Conservation (phyloP, 148 eudicot species). For the Fagopyrum homotropicum region DNA sequence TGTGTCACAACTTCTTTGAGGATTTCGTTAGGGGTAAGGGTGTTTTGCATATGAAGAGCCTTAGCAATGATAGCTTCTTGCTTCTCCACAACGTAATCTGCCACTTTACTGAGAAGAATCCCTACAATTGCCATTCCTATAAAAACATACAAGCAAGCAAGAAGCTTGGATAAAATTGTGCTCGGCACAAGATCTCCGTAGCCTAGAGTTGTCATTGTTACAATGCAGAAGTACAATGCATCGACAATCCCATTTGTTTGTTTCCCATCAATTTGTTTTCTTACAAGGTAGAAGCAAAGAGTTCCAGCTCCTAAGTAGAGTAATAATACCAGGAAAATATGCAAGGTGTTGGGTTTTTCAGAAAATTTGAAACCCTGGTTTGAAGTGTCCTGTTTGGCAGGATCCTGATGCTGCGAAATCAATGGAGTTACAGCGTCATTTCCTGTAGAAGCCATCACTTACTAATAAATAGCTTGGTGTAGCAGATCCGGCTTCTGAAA, state of each 20-base stretch:
- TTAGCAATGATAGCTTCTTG: constrained; percentile 43
- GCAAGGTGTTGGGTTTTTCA: constrained; percentile 23
- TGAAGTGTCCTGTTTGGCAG: constrained; percentile 19
- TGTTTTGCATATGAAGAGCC: constrained; percentile 44
- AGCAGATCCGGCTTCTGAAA: neutral
- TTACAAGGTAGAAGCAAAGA: constrained; percentile 38
- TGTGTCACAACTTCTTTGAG: constrained; percentile 45
- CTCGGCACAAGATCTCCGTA: constrained; percentile 87
- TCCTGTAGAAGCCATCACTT: constrained; percentile 2
- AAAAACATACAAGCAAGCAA: constrained; percentile 57
- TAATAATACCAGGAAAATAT: constrained; percentile 22
- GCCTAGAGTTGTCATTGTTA: constrained; percentile 84
- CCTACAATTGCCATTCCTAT: constrained; percentile 65
- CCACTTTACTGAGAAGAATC: constrained; percentile 53
- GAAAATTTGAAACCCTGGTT: constrained; percentile 15
- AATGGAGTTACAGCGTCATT: constrained; percentile 20
- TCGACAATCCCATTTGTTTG: constrained; percentile 57
- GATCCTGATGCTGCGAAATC: neutral
- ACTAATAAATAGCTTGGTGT: neutral
- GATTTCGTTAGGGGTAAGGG: constrained; percentile 25
- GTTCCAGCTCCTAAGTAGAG: constrained; percentile 46
- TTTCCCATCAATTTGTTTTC: constrained; percentile 47
- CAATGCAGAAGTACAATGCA: constrained; percentile 66
- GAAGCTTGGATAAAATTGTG: constrained; percentile 41
- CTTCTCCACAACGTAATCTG: constrained; percentile 57